phyloP scores from a whole-genome alignment of 192 early-diverging fungal genomes.

The Oehlia diaphana region DNA sequence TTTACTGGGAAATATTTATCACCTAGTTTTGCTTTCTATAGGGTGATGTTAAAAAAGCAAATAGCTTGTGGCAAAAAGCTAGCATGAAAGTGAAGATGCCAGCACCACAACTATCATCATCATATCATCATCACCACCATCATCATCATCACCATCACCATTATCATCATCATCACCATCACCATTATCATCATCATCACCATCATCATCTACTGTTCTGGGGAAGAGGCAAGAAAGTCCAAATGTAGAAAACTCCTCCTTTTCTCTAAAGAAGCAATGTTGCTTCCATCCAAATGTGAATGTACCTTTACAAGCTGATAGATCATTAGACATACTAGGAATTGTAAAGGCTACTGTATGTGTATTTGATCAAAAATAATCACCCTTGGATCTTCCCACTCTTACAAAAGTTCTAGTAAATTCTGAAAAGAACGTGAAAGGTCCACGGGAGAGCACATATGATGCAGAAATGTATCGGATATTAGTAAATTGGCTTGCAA shows the following conservation, averaged over 20 bases:
- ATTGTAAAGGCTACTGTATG: constrained; percentile 1
- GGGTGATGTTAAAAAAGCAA: constrained; percentile 7
- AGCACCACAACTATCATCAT: background rate
- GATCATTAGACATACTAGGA: constrained; percentile 11
- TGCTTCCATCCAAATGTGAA: background rate
- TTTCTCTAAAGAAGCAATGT: background rate
- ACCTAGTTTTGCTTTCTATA: constrained; percentile 12
- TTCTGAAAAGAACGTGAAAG: background rate
- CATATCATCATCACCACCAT: background rate
- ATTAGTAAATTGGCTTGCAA: constrained; percentile 20
- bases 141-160: background rate
- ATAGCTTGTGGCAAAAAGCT: too few relatives aligned
- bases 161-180: background rate
- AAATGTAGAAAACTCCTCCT: background rate
- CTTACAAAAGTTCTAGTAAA: too few relatives aligned
- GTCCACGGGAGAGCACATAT: constrained; percentile 22
- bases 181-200: background rate
- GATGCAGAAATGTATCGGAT: constrained; percentile 26
- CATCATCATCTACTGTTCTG: background rate
- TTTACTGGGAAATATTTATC: background rate
- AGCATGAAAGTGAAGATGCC: too few relatives aligned
- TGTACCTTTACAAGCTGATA: constrained; percentile 9
- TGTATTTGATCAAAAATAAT: too few relatives aligned
- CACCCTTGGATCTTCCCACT: too few relatives aligned
- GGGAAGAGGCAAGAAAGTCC: background rate